Evolutionary conservation across 768 basidiomycete genomes (phyloP).

Genomic region (Pulveroboletus ravenelii): DNA sequence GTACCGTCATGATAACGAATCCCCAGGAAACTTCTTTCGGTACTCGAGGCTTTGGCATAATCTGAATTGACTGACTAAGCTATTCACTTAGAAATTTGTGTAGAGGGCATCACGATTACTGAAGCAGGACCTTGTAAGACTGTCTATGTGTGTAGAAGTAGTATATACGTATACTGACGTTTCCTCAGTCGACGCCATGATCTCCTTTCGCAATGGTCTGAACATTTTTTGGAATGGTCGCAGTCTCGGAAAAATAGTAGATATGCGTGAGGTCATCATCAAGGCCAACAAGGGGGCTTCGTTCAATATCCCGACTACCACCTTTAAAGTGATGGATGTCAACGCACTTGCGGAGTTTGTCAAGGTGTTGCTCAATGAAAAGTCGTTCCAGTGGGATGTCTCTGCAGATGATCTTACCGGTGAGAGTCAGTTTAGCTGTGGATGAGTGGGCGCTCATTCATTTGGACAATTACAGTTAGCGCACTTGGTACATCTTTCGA

Average conservation of each 20-base stretch:
- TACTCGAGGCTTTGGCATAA: slow-evolving; percentile 17
- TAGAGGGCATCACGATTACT: slow-evolving; percentile 59
- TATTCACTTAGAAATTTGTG: slow-evolving; percentile 36
- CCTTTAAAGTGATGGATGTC: slow-evolving; percentile 56
- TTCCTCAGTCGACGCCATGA: slow-evolving; percentile 56
- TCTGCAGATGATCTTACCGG: slow-evolving; percentile 59
- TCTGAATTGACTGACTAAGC: neutral
- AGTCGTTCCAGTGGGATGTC: slow-evolving; percentile 68
- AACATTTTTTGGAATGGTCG: slow-evolving; percentile 56
- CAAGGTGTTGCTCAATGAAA: slow-evolving; percentile 56
- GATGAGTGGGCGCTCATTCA: slow-evolving; percentile 2
- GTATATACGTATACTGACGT: slow-evolving; percentile 2
- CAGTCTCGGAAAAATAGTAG: slow-evolving; percentile 51
- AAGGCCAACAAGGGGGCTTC: slow-evolving; percentile 42
- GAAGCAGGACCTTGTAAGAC: slow-evolving; percentile 69
- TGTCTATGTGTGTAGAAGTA: neutral
- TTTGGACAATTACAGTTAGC: slow-evolving; percentile 46
- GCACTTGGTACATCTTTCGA: slow-evolving; percentile 46
- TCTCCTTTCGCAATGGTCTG: slow-evolving; percentile 60
- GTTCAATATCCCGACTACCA: slow-evolving; percentile 44
- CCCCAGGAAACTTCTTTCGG: slow-evolving; percentile 56
- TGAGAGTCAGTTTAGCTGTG: slow-evolving; percentile 18
- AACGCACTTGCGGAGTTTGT: slow-evolving; percentile 60
- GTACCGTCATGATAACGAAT: slow-evolving; percentile 56
- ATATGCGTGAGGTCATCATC: too few relatives aligned